Evolutionary conservation across 352 stramenopile species (phyloP).

Genomic region (Globisporangium camurandrum): DNA sequence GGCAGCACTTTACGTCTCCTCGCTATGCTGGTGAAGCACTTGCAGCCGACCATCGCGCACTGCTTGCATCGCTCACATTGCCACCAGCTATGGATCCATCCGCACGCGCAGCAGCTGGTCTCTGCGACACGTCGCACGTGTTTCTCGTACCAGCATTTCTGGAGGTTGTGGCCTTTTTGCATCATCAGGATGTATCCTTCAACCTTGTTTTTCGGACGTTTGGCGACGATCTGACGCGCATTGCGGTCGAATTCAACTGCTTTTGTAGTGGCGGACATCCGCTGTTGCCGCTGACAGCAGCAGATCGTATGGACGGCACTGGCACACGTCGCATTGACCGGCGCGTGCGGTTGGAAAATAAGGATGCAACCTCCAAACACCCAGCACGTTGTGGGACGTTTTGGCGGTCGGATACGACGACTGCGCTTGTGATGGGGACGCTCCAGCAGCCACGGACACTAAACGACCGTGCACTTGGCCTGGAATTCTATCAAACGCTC

Average conservation of each 20-base stretch:
- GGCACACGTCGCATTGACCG: conserved; percentile 33
- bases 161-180: conserved; percentile 38
- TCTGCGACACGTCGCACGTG: conserved; percentile 36
- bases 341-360: conserved; percentile 40
- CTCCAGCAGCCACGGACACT: conserved; percentile 46
- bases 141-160: conserved; percentile 74
- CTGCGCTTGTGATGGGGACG: conserved; percentile 61
- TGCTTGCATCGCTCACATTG: conserved; percentile 45
- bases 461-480: conserved; percentile 9
- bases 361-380: no score
- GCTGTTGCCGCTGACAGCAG: conserved; percentile 28
- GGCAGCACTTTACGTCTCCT: conserved; percentile 51
- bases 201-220: conserved; percentile 78
- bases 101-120: conserved; percentile 15
- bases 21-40: conserved; percentile 46
- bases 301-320: conserved; percentile 45
- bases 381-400: conserved; percentile 56
- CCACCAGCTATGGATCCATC: conserved; percentile 7
- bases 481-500: conserved; percentile 3
- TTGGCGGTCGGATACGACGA: conserved; percentile 35
- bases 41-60: conserved; percentile 22
- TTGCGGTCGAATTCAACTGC: conserved; percentile 70
- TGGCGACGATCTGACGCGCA: conserved; percentile 55
- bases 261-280: conserved; percentile 67
- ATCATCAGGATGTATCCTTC: conserved; percentile 35